Conservation (phyloP, 345 rosid genomes). For the Citrus reticulata region DNA sequence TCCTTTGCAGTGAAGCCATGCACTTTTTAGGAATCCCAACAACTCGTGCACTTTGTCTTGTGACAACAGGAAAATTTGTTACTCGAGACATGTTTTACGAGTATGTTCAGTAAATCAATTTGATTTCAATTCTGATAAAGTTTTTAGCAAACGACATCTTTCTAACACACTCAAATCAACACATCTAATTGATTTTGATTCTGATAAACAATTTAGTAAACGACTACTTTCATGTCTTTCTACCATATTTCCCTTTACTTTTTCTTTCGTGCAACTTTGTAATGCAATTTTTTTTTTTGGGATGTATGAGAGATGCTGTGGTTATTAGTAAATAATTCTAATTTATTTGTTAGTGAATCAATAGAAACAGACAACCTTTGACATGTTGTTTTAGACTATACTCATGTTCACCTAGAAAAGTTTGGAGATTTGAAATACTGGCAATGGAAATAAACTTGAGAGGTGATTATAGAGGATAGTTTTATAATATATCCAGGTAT, state of each 20-base stretch:
- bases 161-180: not conserved
- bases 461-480: not conserved
- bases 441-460: not conserved
- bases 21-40: constrained; percentile 93
- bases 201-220: too few relatives aligned
- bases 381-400: not conserved
- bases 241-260: not conserved
- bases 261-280: not conserved
- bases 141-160: not conserved
- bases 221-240: not conserved
- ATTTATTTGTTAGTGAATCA: not conserved
- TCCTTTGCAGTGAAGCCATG: constrained; percentile 94
- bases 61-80: constrained; percentile 86
- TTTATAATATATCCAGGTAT: not conserved
- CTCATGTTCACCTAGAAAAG: not conserved
- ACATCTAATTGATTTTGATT: too few relatives aligned
- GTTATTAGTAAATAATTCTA: not conserved
- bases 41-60: constrained; percentile 92
- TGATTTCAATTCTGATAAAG: not conserved
- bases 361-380: not conserved
- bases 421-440: not conserved
- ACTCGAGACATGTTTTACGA: constrained; percentile 97
- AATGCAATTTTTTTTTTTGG: not conserved
- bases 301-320: not conserved
- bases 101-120: constrained; percentile 45